Conservation (phyloP, 352 stramenopile species). For the Pythium sp. region DNA sequence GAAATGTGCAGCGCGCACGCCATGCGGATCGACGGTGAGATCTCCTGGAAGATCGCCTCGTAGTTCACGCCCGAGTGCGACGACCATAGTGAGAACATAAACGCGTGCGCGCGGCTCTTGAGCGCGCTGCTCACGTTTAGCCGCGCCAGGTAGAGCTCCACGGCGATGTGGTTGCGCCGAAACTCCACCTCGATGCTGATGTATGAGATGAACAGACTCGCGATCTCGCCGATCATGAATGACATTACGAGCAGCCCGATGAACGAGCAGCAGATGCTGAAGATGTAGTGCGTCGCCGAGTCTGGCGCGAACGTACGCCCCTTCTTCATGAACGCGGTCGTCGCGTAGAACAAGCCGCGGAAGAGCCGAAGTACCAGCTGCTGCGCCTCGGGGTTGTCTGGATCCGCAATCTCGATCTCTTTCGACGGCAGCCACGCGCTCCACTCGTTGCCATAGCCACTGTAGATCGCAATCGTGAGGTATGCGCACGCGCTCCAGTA, state of each 20-base stretch:
- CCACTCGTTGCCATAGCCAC: slow-evolving; percentile 43
- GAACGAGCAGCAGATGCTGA: slow-evolving; percentile 49
- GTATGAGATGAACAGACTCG: slow-evolving; percentile 62
- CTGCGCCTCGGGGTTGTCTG: slow-evolving; percentile 20
- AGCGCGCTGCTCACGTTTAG: slow-evolving; percentile 37
- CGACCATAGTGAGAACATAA: slow-evolving; percentile 53
- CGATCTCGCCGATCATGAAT: slow-evolving; percentile 68
- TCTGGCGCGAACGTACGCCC: slow-evolving; percentile 30
- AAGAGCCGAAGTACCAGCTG: slow-evolving; percentile 38
- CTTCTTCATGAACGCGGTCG: slow-evolving; percentile 59
- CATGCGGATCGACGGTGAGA: slow-evolving; percentile 41
- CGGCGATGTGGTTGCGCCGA: slow-evolving; percentile 50
- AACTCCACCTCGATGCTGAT: slow-evolving; percentile 61
- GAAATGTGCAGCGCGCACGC: slow-evolving; percentile 32
- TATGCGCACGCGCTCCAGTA: slow-evolving; percentile 61
- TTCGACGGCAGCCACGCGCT: slow-evolving; percentile 41
- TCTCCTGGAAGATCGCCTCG: slow-evolving; percentile 38
- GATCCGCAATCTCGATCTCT: slow-evolving; percentile 24
- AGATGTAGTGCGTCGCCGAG: slow-evolving; percentile 28
- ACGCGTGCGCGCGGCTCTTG: slow-evolving; percentile 39
- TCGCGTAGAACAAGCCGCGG: slow-evolving; percentile 45
- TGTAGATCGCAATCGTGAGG: slow-evolving; percentile 33
- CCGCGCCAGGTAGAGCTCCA: slow-evolving; percentile 43
- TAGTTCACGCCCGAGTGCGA: slow-evolving; percentile 51
- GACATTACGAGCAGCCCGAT: slow-evolving; percentile 48